Evolutionary conservation across 305 asterid genomes (phyloP).

Genomic region (Salvia sclarea): DNA sequence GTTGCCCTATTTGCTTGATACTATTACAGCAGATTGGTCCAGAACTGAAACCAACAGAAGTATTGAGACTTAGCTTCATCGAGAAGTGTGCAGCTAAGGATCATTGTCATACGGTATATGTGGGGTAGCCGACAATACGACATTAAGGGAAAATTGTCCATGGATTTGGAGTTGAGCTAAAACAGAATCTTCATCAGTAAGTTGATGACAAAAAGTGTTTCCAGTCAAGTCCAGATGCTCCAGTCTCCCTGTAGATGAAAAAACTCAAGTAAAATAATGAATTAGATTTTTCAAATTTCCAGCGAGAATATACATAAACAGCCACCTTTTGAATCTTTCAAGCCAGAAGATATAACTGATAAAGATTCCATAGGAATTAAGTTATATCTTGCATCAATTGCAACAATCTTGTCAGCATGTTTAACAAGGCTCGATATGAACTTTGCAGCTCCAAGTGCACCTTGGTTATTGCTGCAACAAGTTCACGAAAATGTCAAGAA

Average conservation of each 20-base stretch:
- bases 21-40: neutral
- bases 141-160: slow-evolving; percentile 48
- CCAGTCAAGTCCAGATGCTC: slow-evolving; percentile 81
- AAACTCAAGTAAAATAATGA: neutral
- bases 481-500: slow-evolving; percentile 27
- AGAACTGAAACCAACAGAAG: neutral
- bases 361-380: slow-evolving; percentile 70
- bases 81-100: slow-evolving; percentile 48
- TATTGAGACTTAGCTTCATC: neutral
- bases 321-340: slow-evolving; percentile 66
- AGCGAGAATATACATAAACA: neutral
- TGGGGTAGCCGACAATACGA: slow-evolving; percentile 38
- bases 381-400: slow-evolving; percentile 71
- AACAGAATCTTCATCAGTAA: slow-evolving; percentile 39
- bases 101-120: slow-evolving; percentile 65
- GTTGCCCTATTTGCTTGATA: neutral
- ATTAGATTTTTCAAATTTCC: neutral
- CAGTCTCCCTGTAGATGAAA: slow-evolving; percentile 51
- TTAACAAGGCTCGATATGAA: slow-evolving; percentile 63
- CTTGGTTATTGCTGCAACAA: slow-evolving; percentile 70
- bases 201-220: slow-evolving; percentile 44
- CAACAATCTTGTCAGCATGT: slow-evolving; percentile 47
- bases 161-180: slow-evolving; percentile 47
- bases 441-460: slow-evolving; percentile 76
- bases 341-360: slow-evolving; percentile 49